A percentile compares a stretch with the other conserved stretches of the same genome.
phyloP scores from a whole-genome alignment of 116 monocot species.

The Trichopus zeylanicus region DNA sequence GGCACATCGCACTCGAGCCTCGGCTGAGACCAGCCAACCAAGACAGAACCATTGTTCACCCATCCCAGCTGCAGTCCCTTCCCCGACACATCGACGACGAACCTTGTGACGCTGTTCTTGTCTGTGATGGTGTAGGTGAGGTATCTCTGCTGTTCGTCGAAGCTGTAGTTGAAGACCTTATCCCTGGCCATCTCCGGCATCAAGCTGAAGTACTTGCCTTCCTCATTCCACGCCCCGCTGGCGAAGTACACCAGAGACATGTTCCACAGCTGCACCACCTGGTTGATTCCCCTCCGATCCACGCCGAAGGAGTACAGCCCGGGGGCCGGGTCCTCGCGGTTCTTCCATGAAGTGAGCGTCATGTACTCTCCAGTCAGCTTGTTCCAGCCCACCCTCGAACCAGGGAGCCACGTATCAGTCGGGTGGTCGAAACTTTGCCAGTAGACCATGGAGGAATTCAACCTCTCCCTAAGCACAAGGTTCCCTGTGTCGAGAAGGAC shows the following conservation, averaged over 20 bases:
- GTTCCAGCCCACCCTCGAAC: slow-evolving; percentile 7
- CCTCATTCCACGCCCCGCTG: slow-evolving; percentile 25
- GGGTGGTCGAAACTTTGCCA: slow-evolving; percentile 27
- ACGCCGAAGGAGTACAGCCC: slow-evolving; percentile 9
- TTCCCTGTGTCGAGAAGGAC: slow-evolving; percentile 5
- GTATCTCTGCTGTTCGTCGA: background rate
- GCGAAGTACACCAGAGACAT: slow-evolving; percentile 2
- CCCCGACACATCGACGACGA: background rate
- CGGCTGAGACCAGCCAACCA: slow-evolving; percentile 1
- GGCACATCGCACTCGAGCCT: slow-evolving; percentile 5
- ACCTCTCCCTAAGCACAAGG: background rate
- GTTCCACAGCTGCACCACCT: background rate
- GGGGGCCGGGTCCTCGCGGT: slow-evolving; percentile 11
- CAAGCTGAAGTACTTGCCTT: slow-evolving; percentile 17
- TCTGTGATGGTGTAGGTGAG: background rate
- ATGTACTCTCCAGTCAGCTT: background rate
- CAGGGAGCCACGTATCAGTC: slow-evolving; percentile 16
- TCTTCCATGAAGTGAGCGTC: slow-evolving; percentile 19
- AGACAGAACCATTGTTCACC: background rate
- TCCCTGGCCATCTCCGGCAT: no score
- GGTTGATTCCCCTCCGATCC: background rate
- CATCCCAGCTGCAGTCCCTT: background rate
- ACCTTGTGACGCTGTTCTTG: background rate
- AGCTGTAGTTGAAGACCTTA: no score
- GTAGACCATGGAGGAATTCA: background rate